Evolutionary conservation across 2,329 filamentous ascomycete genomes (phyloP).

Genomic region (Parastagonospora nodorum): DNA sequence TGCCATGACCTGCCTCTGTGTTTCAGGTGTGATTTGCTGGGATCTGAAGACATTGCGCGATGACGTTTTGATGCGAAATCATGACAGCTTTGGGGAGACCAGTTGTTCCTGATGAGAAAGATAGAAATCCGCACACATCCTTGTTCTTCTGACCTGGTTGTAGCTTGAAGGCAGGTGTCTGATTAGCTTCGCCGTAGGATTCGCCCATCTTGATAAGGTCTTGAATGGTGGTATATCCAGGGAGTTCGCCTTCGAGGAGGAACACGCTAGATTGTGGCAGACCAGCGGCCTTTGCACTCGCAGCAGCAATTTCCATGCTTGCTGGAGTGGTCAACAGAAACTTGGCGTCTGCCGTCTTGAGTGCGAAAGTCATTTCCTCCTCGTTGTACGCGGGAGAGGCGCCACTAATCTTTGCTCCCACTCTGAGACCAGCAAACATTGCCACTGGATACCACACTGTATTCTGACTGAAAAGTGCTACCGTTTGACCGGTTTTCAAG

Average conservation of each 20-base stretch:
- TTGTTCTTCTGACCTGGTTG: constrained; percentile 60
- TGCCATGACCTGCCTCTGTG: constrained; percentile 48
- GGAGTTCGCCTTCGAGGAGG: constrained; percentile 59
- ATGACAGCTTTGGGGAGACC: constrained; percentile 46
- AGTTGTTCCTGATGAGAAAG: constrained; percentile 45
- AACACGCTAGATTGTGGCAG: constrained; percentile 60
- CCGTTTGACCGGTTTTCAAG: constrained; percentile 60
- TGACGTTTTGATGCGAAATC: constrained; percentile 45
- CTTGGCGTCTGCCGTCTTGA: constrained; percentile 62
- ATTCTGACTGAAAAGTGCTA: constrained; percentile 67
- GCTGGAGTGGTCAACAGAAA: constrained; percentile 63
- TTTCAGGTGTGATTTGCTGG: constrained; percentile 49
- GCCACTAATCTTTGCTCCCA: constrained; percentile 63
- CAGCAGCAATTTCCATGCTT: constrained; percentile 60
- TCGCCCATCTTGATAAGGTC: constrained; percentile 52
- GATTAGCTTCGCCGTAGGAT: constrained; percentile 49
- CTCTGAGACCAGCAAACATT: constrained; percentile 61
- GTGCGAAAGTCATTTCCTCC: constrained; percentile 70
- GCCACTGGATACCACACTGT: constrained; percentile 71
- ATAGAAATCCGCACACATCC: constrained; percentile 59
- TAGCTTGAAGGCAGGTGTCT: constrained; percentile 57
- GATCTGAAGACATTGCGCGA: constrained; percentile 64
- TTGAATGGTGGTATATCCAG: constrained; percentile 57
- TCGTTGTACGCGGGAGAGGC: constrained; percentile 69
- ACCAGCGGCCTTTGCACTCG: constrained; percentile 60